These are phyloP conservation scores for Epithele typhae DNA, from an alignment of 768 basidiomycete species.

Conservation along the genomic window DNA sequence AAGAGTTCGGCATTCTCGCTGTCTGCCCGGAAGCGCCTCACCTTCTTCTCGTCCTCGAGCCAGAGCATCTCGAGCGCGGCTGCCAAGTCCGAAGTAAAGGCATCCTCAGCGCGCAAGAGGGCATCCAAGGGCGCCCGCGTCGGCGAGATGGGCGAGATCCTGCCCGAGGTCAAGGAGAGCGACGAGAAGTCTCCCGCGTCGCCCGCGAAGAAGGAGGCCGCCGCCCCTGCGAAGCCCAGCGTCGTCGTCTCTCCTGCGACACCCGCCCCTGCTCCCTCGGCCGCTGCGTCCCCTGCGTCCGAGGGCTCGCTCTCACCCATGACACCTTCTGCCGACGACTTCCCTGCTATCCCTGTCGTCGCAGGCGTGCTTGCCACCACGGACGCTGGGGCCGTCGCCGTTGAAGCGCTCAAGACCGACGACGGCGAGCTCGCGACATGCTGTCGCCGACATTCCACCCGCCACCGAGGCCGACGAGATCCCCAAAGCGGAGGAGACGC, in stretches of 20 bases:
- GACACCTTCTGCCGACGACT: constrained; percentile 10
- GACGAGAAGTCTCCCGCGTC: neutral
- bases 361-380: constrained; percentile 13
- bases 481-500: neutral
- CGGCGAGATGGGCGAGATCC: constrained; percentile 70
- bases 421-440: constrained; percentile 16
- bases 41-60: constrained; percentile 43
- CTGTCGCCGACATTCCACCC: constrained; percentile 8
- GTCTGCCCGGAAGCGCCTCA: constrained; percentile 58
- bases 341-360: constrained; percentile 18
- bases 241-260: neutral
- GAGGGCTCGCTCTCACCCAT: constrained; percentile 5
- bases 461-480: constrained; percentile 6
- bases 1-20: constrained; percentile 41
- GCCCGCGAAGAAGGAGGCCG: neutral
- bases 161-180: constrained; percentile 36
- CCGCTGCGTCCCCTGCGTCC: neutral
- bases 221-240: constrained; percentile 4
- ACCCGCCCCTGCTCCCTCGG: neutral
- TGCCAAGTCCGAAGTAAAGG: constrained; percentile 17
- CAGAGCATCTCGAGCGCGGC: constrained; percentile 10
- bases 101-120: constrained; percentile 15
- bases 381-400: constrained; percentile 9
- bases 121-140: constrained; percentile 34
- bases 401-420: constrained; percentile 13